phyloP scores from a whole-genome alignment of 2,329 filamentous ascomycete species.

The Drechslerella coelobrocha region DNA sequence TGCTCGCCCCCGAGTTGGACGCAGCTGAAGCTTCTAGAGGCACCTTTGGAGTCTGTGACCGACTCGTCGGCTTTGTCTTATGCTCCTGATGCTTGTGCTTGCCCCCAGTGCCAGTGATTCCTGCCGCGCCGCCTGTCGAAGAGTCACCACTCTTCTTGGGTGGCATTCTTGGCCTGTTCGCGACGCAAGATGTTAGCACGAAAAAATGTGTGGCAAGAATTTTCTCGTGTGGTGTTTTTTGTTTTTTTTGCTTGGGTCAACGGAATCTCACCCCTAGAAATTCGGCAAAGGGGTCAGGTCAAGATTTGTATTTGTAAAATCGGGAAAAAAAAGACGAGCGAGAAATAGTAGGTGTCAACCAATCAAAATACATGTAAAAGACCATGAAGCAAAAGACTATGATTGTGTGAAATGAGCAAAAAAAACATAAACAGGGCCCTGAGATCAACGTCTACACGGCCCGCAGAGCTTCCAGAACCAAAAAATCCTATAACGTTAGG shows the following conservation, averaged over 20 bases:
- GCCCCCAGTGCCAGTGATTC: constrained; percentile 13
- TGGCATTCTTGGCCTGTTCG: constrained; percentile 41
- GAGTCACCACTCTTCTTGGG: constrained; percentile 48
- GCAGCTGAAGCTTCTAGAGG: constrained; percentile 7
- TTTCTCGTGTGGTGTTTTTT: constrained; percentile 48
- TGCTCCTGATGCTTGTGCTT: constrained; percentile 26
- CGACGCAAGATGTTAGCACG: constrained; percentile 22
- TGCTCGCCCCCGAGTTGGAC: constrained; percentile 1
- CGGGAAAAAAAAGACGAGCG: constrained; percentile 26
- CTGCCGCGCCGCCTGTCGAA: constrained; percentile 32
- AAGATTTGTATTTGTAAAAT: constrained; percentile 8
- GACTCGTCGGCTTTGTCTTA: constrained; percentile 17
- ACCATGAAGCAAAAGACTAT: constrained; percentile 22
- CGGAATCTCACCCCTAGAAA: constrained; percentile 50
- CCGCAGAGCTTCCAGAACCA: constrained; percentile 12
- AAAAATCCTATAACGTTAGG: constrained; percentile 33
- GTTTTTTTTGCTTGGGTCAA: constrained; percentile 14
- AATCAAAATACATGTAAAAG: constrained; percentile 45
- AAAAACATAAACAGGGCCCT: constrained; percentile 7
- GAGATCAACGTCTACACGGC: constrained; percentile 10
- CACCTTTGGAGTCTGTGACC: constrained; percentile 34
- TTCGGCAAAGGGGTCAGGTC: constrained; percentile 48
- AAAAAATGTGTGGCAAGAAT: constrained; percentile 44
- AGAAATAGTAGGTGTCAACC: constrained; percentile 24
- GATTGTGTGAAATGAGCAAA: background rate